A percentile compares a stretch with the other conserved stretches of the same genome.
phyloP scores from a whole-genome alignment of 2,329 filamentous ascomycete species.

The Fusarium sp. region DNA sequence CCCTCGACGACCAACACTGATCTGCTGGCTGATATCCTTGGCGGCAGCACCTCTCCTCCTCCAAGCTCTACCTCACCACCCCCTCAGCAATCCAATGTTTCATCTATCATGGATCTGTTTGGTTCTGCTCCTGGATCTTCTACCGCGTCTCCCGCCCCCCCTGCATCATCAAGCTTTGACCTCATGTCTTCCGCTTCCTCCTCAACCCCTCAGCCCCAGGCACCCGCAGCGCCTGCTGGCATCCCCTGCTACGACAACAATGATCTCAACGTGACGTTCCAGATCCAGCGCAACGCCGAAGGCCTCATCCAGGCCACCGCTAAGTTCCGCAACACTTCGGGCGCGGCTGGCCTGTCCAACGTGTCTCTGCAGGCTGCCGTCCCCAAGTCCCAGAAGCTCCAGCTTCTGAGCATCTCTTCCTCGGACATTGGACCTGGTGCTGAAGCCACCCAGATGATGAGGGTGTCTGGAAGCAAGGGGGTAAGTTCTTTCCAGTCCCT shows the following conservation, averaged over 20 bases:
- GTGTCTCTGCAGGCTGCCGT: slow-evolving; percentile 95
- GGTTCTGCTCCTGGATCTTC: slow-evolving; percentile 58
- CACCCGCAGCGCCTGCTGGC: slow-evolving; percentile 59
- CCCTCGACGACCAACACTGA: slow-evolving; percentile 80
- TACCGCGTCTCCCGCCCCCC: slow-evolving; percentile 49
- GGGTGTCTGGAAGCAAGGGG: slow-evolving; percentile 84
- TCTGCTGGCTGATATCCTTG: slow-evolving; percentile 90
- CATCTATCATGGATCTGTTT: slow-evolving; percentile 94
- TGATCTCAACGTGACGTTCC: slow-evolving; percentile 82
- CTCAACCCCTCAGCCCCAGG: slow-evolving; percentile 56
- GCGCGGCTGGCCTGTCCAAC: slow-evolving; percentile 73
- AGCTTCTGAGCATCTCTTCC: slow-evolving; percentile 89
- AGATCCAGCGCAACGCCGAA: slow-evolving; percentile 85
- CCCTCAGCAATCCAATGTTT: slow-evolving; percentile 67
- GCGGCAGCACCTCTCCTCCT: slow-evolving; percentile 70
- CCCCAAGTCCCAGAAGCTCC: slow-evolving; percentile 94
- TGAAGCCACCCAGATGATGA: slow-evolving; percentile 92
- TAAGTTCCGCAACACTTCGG: slow-evolving; percentile 83
- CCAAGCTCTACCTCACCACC: slow-evolving; percentile 56
- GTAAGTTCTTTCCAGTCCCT: slow-evolving; percentile 71
- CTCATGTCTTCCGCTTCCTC: slow-evolving; percentile 62
- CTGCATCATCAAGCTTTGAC: slow-evolving; percentile 59
- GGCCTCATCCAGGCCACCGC: slow-evolving; percentile 84
- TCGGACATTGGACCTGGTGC: slow-evolving; percentile 80
- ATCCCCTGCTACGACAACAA: slow-evolving; percentile 89